phyloP scores from a whole-genome alignment of 176 grass and related monocot genomes.

The Pontederia crassipes region DNA sequence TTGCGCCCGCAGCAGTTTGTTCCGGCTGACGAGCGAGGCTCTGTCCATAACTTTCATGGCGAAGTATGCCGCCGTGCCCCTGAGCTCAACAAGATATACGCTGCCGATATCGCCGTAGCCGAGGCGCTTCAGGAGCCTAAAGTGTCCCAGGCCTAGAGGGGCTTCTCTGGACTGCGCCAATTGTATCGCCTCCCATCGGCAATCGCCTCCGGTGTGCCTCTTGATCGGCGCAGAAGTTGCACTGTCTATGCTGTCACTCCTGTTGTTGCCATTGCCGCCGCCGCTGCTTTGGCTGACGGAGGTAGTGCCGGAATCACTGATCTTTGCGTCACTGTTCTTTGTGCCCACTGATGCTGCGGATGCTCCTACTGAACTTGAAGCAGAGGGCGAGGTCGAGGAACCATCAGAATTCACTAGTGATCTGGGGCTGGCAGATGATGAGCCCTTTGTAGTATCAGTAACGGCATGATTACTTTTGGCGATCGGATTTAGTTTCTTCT shows the following conservation, averaged over 20 bases:
- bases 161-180: constrained; percentile 39
- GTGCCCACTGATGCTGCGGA: background rate
- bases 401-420: constrained; percentile 1
- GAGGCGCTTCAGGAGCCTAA: constrained; percentile 58
- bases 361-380: background rate
- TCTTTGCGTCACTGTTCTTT: constrained; percentile 12
- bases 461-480: background rate
- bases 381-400: constrained; percentile 7
- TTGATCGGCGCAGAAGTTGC: constrained; percentile 18
- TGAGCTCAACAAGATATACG: constrained; percentile 89
- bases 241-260: constrained; percentile 20
- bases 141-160: constrained; percentile 70
- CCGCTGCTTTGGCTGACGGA: background rate
- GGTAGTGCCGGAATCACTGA: background rate
- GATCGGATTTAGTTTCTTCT: background rate
- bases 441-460: background rate
- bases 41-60: constrained; percentile 99
- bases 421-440: background rate
- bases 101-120: constrained; percentile 95
- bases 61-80: constrained; percentile 43
- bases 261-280: background rate
- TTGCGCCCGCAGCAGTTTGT: constrained; percentile 68
- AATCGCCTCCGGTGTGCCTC: constrained; percentile 60
- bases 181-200: constrained; percentile 62
- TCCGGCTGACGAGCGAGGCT: constrained; percentile 48